These are phyloP conservation scores for Acacia confusa DNA, from an alignment of 306 rosid species.

Conservation along the genomic window DNA sequence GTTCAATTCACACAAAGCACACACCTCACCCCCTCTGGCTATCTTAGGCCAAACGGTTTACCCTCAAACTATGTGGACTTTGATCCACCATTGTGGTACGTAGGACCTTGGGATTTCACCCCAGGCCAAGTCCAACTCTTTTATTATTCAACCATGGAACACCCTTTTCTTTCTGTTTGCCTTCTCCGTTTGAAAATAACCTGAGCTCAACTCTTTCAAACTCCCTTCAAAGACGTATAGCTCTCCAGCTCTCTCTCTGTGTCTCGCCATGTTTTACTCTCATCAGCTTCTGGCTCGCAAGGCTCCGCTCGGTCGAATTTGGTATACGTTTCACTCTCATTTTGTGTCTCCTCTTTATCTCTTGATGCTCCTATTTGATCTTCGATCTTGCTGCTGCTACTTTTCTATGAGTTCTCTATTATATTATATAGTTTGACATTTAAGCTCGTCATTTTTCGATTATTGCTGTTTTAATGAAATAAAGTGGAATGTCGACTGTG, in stretches of 20 bases:
- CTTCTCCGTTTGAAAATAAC: background rate
- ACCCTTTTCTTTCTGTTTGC: background rate
- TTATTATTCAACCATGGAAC: no score
- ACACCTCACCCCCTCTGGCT: no score
- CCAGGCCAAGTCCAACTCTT: no score
- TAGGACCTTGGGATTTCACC: no score
- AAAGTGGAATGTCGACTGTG: background rate
- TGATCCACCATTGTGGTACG: no score
- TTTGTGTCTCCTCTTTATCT: background rate
- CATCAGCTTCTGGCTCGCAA: slow-evolving; percentile 25
- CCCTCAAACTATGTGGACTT: no score
- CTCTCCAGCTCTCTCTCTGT: background rate
- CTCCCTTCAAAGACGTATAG: background rate
- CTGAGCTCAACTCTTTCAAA: background rate
- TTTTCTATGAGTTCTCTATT: background rate
- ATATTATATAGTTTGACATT: background rate
- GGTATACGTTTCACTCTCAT: background rate
- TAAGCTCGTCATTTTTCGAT: background rate
- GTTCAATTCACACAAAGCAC: no score
- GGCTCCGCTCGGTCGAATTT: slow-evolving; percentile 9
- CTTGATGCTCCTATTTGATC: background rate
- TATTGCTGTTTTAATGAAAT: background rate
- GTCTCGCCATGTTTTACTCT: slow-evolving; percentile 5
- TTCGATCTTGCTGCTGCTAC: background rate
- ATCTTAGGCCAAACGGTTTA: no score